These are phyloP conservation scores for Furcasterigmium furcatum DNA, from an alignment of 2,329 filamentous ascomycete species.

Conservation along the genomic window DNA sequence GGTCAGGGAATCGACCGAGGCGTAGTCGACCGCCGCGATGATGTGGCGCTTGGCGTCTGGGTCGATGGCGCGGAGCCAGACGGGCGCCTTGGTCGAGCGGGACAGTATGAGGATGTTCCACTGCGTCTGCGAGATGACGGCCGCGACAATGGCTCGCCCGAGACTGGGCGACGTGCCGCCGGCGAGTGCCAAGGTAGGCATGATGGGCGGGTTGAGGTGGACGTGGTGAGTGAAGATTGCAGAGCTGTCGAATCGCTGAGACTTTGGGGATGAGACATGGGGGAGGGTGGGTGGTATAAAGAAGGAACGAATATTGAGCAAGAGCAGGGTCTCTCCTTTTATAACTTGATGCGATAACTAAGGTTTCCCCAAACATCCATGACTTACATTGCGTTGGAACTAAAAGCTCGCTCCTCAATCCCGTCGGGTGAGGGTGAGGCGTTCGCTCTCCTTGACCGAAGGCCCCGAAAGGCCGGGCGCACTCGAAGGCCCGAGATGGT, in stretches of 20 bases:
- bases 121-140: not conserved
- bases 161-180: conserved; percentile 3
- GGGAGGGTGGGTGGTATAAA: too few relatives aligned
- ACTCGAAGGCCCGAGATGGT: too few relatives aligned
- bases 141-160: not conserved
- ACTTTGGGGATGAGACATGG: not conserved
- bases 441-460: not conserved
- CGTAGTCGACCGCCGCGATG: conserved; percentile 1
- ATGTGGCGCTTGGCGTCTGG: not conserved
- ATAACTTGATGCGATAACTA: too few relatives aligned
- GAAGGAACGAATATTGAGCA: too few relatives aligned
- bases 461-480: not conserved
- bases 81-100: not conserved
- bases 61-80: conserved; percentile 3
- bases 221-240: not conserved
- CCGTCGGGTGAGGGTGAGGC: too few relatives aligned
- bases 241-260: not conserved
- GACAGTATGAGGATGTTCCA: conserved; percentile 3
- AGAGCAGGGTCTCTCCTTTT: too few relatives aligned
- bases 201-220: not conserved
- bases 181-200: not conserved
- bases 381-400: too few relatives aligned
- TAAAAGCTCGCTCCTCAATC: too few relatives aligned
- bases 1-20: not conserved
- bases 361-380: too few relatives aligned